Conservation (phyloP, 768 basidiomycete species). For the Boletus rubropictus region DNA sequence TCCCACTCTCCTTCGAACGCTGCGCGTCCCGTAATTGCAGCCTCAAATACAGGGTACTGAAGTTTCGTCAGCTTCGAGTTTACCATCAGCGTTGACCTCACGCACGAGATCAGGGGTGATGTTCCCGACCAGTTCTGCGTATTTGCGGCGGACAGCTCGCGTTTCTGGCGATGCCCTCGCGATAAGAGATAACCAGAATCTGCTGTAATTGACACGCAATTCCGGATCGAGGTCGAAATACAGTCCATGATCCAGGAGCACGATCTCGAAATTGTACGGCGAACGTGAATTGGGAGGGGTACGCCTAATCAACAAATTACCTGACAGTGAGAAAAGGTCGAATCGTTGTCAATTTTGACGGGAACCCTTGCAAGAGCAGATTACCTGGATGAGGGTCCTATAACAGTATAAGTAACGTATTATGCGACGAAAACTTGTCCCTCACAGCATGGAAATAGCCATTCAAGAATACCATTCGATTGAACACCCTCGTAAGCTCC, state of each 20-base stretch:
- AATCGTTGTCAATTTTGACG: slow-evolving; percentile 2
- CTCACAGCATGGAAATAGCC: slow-evolving; percentile 84
- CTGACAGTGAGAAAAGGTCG: slow-evolving; percentile 30
- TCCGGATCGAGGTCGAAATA: slow-evolving; percentile 86
- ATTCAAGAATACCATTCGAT: slow-evolving; percentile 91
- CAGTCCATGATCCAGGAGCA: slow-evolving; percentile 87
- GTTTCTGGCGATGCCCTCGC: slow-evolving; percentile 60
- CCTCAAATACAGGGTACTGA: slow-evolving; percentile 91
- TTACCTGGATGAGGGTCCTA: slow-evolving; percentile 86
- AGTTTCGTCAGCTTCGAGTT: slow-evolving; percentile 3
- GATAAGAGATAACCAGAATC: slow-evolving; percentile 89
- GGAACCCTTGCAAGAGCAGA: background rate
- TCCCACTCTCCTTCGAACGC: slow-evolving; percentile 61
- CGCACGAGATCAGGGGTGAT: slow-evolving; percentile 80
- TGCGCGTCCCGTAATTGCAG: slow-evolving; percentile 83
- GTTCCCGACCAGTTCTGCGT: slow-evolving; percentile 87
- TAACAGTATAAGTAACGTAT: slow-evolving; percentile 12
- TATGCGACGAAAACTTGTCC: slow-evolving; percentile 5
- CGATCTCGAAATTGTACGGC: slow-evolving; percentile 94
- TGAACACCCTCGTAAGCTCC: slow-evolving; percentile 87
- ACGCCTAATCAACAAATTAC: slow-evolving; percentile 87
- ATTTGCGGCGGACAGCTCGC: slow-evolving; percentile 68
- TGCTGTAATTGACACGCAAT: slow-evolving; percentile 77
- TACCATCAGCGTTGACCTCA: slow-evolving; percentile 1
- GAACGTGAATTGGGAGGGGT: slow-evolving; percentile 57